These are phyloP conservation scores for Scleroderma citrinum DNA, from an alignment of 768 basidiomycete species.

Conservation along the genomic window DNA sequence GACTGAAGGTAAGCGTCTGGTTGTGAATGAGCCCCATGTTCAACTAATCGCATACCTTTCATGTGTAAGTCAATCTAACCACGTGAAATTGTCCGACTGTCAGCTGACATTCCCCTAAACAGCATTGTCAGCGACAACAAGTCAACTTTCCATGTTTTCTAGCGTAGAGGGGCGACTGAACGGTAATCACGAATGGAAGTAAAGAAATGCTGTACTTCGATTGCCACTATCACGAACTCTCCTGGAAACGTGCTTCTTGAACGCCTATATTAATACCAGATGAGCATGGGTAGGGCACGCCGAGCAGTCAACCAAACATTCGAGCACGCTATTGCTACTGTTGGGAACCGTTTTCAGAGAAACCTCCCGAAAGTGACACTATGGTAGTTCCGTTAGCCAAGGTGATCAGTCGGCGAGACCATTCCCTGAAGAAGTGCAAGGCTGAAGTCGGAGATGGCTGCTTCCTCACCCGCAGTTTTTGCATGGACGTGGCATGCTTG, in stretches of 20 bases:
- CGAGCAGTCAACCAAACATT: neutral
- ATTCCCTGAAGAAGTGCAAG: conserved; percentile 76
- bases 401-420: conserved; percentile 63
- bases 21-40: conserved; percentile 77
- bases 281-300: neutral
- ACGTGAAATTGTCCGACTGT: neutral
- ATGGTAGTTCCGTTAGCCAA: conserved; percentile 70
- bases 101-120: conserved; percentile 68
- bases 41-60: conserved; percentile 70
- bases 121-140: conserved; percentile 8
- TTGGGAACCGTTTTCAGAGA: conserved; percentile 50
- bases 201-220: conserved; percentile 61
- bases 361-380: conserved; percentile 64
- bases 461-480: conserved; percentile 71
- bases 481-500: conserved; percentile 56
- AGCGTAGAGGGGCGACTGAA: conserved; percentile 61
- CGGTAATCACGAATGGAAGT: conserved; percentile 56
- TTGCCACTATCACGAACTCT: conserved; percentile 54
- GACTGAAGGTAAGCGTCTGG: conserved; percentile 69
- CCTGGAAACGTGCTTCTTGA: neutral
- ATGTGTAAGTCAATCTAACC: conserved; percentile 7
- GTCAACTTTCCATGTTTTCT: conserved; percentile 51
- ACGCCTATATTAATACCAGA: neutral
- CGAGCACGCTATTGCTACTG: conserved; percentile 15
- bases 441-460: conserved; percentile 73